Conservation (phyloP, 345 rosid species). For the Eucalyptus sp. region DNA sequence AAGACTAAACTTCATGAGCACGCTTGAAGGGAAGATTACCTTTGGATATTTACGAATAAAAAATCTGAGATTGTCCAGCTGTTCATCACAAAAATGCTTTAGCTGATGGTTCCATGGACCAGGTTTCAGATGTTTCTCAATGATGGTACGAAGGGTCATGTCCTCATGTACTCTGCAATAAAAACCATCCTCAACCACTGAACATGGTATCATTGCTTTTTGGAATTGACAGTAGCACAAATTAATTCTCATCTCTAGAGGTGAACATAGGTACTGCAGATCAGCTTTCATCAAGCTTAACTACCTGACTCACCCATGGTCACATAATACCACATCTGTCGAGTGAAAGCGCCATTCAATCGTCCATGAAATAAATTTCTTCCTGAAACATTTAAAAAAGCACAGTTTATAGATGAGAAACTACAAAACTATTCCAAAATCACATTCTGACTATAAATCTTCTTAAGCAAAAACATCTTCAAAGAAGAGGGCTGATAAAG, state of each 20-base stretch:
- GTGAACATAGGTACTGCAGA: not conserved
- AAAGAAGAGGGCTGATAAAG: not conserved
- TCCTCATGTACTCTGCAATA: conserved; percentile 60
- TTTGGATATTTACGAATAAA: conserved; percentile 49
- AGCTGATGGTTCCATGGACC: conserved; percentile 69
- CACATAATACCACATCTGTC: conserved; percentile 42
- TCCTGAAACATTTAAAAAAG: conserved; percentile 27
- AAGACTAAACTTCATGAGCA: not conserved
- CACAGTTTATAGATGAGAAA: not conserved
- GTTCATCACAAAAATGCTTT: conserved; percentile 48
- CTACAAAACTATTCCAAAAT: not conserved
- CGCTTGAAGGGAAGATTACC: conserved; percentile 14
- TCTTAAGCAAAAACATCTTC: not conserved
- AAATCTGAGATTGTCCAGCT: conserved; percentile 47
- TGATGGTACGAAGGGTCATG: conserved; percentile 31
- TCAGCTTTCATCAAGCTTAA: not conserved
- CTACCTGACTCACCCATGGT: conserved; percentile 48
- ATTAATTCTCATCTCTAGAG: not conserved
- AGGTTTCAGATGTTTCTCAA: conserved; percentile 63
- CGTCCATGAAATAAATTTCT: conserved; percentile 67
- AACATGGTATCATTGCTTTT: not conserved
- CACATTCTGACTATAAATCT: not conserved
- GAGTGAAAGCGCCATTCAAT: conserved; percentile 87
- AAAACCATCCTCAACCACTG: not conserved
- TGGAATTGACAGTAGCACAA: not conserved